Evolutionary conservation across 2,329 filamentous ascomycete species (phyloP).

Genomic region (Fusarium nurragi): DNA sequence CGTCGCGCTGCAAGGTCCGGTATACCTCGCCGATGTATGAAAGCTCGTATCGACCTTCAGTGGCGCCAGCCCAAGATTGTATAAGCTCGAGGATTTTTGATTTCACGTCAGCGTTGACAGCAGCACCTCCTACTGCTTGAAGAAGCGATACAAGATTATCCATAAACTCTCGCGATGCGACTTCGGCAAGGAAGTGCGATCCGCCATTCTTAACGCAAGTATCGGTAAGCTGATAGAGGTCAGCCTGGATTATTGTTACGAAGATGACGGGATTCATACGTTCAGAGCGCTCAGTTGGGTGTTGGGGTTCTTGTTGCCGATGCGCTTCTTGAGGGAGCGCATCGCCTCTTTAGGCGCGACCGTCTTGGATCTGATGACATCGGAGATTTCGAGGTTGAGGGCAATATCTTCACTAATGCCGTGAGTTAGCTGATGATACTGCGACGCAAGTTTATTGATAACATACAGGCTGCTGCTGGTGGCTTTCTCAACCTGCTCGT

Average conservation of each 20-base stretch:
- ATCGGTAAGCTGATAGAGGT: slow-evolving; percentile 77
- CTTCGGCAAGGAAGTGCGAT: slow-evolving; percentile 91
- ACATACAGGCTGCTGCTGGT: slow-evolving; percentile 89
- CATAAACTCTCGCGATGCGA: slow-evolving; percentile 97
- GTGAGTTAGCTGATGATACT: slow-evolving; percentile 17
- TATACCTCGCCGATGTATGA: slow-evolving; percentile 92
- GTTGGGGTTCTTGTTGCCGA: slow-evolving; percentile 98
- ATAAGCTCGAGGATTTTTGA: slow-evolving; percentile 92
- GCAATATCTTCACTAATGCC: slow-evolving; percentile 86
- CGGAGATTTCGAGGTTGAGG: slow-evolving; percentile 96
- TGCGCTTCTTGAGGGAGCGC: slow-evolving; percentile 91
- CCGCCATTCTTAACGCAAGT: slow-evolving; percentile 99
- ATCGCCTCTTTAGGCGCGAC: slow-evolving; percentile 98
- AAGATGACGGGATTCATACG: slow-evolving; percentile 57
- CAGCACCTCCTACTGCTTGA: slow-evolving; percentile 77
- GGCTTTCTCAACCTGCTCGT: slow-evolving; percentile 96
- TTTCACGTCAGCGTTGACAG: slow-evolving; percentile 86
- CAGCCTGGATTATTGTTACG: slow-evolving; percentile 15
- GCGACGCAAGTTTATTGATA: slow-evolving; percentile 25
- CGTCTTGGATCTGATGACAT: slow-evolving; percentile 95
- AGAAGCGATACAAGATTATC: slow-evolving; percentile 93
- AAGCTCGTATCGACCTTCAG: slow-evolving; percentile 84
- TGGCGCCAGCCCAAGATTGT: slow-evolving; percentile 90
- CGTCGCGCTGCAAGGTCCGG: slow-evolving; percentile 80
- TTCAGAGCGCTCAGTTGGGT: slow-evolving; percentile 94